Base-by-base conservation (phyloP, 2,329 filamentous ascomycete species). In the Hansfordia pulvinata region DNA sequence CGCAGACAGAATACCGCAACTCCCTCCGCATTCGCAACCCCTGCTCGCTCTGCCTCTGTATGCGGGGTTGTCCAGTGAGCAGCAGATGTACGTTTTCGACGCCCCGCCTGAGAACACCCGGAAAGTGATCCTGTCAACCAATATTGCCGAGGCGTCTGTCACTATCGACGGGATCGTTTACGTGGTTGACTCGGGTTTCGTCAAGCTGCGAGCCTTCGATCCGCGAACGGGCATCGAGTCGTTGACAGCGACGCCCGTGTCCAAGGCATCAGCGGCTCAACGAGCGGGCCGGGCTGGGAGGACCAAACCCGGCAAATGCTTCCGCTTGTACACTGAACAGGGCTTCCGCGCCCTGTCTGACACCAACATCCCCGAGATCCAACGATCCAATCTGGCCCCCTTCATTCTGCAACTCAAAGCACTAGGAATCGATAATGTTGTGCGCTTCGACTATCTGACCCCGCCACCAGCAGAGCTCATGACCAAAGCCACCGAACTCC, bases 1-100 rank as follows among this genome's bases (percentile, higher is more conserved):
- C 17, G 68, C 76, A 2, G 82, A 93, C 38, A 74, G 76, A 20
- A 64, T 78, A 18, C 63, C 62, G 8, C 64, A 71, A 23, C 60
- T 86, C 14, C 64, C 69, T 17, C 57, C 70, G 3, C 62, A 65
- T 25, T 59, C 68, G 8, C 63, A 69, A 34, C 58, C 60, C 13
- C 56, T 93, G 6, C 62, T 81, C 32, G 63, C 80, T 4, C 53
- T 96, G 7, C 86, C 88, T 2, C 64, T 96, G 0, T 96, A 92
- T 47, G 84, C 90, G 4, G 90, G 88, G 3, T 65, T 96, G 5
- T 73, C 84, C 2, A 84, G 79, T 7, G 86, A 94, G 36, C 76
- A 94, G 43, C 90, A 96, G 46, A 88, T 93, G 73, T 86, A 86
- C 37, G 79, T 96, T 20, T 96, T 96, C 46, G 84, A 93, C 41